These are phyloP conservation scores for Tricholoma terreum DNA, from an alignment of 768 basidiomycete genomes.

Conservation along the genomic window DNA sequence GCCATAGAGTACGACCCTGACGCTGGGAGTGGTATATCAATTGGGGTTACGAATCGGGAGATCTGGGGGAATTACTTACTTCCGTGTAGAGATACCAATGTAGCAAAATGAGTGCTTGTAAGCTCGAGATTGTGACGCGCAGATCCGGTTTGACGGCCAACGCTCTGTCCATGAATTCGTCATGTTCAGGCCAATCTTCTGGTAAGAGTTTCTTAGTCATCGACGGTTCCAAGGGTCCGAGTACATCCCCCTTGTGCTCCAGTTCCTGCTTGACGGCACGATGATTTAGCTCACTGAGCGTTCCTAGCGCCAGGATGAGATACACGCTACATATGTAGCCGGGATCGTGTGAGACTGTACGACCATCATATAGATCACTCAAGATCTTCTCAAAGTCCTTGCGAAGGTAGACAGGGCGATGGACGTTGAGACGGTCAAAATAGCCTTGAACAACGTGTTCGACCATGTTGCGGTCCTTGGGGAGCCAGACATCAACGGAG, in stretches of 20 bases:
- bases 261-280: conserved; percentile 54
- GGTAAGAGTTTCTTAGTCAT: conserved; percentile 63
- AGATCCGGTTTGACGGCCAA: conserved; percentile 77
- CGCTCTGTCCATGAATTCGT: conserved; percentile 82
- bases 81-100: conserved; percentile 92
- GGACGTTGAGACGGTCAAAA: conserved; percentile 73
- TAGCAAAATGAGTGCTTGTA: conserved; percentile 79
- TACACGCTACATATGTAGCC: conserved; percentile 79
- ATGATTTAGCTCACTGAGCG: conserved; percentile 78
- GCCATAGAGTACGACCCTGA: conserved; percentile 88
- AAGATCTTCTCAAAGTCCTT: conserved; percentile 65
- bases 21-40: conserved; percentile 44
- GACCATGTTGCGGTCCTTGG: conserved; percentile 71
- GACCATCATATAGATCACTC: conserved; percentile 61
- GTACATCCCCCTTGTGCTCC: conserved; percentile 32
- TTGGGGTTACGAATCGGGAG: conserved; percentile 4
- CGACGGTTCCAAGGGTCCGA: conserved; percentile 32
- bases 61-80: conserved; percentile 37
- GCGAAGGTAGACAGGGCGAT: conserved; percentile 73
- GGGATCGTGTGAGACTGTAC: conserved; percentile 54
- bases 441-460: conserved; percentile 64
- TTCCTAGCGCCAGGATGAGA: conserved; percentile 75
- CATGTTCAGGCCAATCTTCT: conserved; percentile 71
- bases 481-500: conserved; percentile 62
- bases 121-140: conserved; percentile 75